Evolutionary conservation across 2,329 filamentous ascomycete genomes (phyloP).

Genomic region (Macroventuria anomochaeta): DNA sequence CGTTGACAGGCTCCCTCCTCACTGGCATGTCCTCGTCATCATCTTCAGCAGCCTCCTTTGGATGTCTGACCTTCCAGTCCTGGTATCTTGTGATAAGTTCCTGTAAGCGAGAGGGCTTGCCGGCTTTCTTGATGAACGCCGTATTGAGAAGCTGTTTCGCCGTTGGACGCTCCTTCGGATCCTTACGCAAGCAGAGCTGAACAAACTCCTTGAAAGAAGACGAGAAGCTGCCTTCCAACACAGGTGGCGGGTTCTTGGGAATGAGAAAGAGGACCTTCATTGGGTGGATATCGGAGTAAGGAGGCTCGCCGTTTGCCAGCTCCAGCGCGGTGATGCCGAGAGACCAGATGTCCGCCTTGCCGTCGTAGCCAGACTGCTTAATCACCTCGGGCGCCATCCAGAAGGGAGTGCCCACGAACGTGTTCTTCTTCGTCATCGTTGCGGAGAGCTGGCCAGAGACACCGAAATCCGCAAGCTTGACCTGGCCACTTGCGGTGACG

Average conservation of each 20-base stretch:
- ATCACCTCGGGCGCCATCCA: slow-evolving; percentile 99
- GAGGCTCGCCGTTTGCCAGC: slow-evolving; percentile 88
- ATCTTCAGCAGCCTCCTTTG: slow-evolving; percentile 66
- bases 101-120: slow-evolving; percentile 94
- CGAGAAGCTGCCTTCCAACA: slow-evolving; percentile 63
- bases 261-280: slow-evolving; percentile 99
- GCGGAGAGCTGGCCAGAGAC: slow-evolving; percentile 95
- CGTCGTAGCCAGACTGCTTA: slow-evolving; percentile 96
- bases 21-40: slow-evolving; percentile 47
- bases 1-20: slow-evolving; percentile 62
- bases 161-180: slow-evolving; percentile 85
- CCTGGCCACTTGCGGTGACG: slow-evolving; percentile 86
- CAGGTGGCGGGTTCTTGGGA: slow-evolving; percentile 88
- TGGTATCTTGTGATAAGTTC: slow-evolving; percentile 92
- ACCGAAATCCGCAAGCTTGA: slow-evolving; percentile 96
- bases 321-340: slow-evolving; percentile 93
- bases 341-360: slow-evolving; percentile 98
- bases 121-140: slow-evolving; percentile 87
- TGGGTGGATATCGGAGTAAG: slow-evolving; percentile 94
- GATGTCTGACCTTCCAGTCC: slow-evolving; percentile 83
- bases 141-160: slow-evolving; percentile 88
- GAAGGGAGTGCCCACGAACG: slow-evolving; percentile 96
- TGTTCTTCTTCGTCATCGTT: slow-evolving; percentile 99
- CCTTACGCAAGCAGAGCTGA: slow-evolving; percentile 77
- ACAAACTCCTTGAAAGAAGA: slow-evolving; percentile 60